Evolutionary conservation across 2,329 filamentous ascomycete genomes (phyloP).

Genomic region (Chrysosporium keratinophilum): DNA sequence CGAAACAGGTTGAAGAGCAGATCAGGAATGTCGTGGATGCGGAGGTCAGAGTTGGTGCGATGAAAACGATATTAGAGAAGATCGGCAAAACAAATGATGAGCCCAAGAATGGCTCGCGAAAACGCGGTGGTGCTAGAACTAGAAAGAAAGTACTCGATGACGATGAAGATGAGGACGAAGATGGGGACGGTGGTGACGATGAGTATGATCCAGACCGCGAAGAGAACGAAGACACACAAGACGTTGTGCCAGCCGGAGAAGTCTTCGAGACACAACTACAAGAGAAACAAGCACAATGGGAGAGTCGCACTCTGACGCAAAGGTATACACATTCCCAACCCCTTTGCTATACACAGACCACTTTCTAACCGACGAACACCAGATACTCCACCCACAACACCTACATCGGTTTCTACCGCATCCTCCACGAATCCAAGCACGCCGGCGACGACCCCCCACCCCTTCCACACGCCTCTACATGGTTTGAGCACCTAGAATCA

Average conservation of each 20-base stretch:
- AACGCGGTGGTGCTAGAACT: conserved; percentile 23
- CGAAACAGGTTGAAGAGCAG: conserved; percentile 46
- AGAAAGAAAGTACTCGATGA: conserved; percentile 29
- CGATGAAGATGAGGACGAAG: conserved; percentile 17
- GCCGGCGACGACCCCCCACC: conserved; percentile 43
- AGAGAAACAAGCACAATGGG: conserved; percentile 29
- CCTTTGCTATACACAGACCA: neutral
- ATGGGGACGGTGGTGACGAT: conserved; percentile 26
- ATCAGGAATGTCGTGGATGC: conserved; percentile 51
- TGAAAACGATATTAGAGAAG: conserved; percentile 37
- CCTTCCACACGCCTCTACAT: conserved; percentile 48
- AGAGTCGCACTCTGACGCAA: conserved; percentile 30
- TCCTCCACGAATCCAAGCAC: conserved; percentile 52
- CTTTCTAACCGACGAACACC: conserved; percentile 2
- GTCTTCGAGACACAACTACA: conserved; percentile 29
- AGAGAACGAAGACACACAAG: conserved; percentile 37
- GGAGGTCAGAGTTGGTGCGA: conserved; percentile 37
- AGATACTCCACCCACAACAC: conserved; percentile 50
- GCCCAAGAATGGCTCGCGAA: conserved; percentile 21
- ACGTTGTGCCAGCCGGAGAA: conserved; percentile 27
- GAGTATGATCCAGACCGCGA: conserved; percentile 32
- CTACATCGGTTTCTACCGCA: conserved; percentile 51
- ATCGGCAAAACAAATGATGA: conserved; percentile 31
- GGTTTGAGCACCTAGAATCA: conserved; percentile 44
- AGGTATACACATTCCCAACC: conserved; percentile 26